phyloP scores from a whole-genome alignment of 306 rosid species.

The Luffa acutangula region DNA sequence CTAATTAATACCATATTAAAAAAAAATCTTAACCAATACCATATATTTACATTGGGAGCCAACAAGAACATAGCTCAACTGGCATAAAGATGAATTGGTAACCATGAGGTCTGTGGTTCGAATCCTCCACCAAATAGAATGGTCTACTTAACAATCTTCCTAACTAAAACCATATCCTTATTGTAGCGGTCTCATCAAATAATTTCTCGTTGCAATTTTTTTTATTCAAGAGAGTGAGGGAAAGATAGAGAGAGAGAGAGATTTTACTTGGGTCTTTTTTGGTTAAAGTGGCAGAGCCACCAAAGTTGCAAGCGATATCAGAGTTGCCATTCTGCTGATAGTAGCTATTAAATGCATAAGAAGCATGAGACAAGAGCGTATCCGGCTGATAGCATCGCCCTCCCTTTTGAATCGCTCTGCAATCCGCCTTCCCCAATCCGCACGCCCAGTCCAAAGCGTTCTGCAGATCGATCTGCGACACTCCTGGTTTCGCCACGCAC shows the following conservation, averaged over 20 bases:
- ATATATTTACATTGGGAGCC: too few species aligned
- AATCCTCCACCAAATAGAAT: too few species aligned
- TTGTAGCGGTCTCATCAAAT: too few species aligned
- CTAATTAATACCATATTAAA: too few species aligned
- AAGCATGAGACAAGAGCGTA: slow-evolving; percentile 81
- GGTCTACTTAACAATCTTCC: too few species aligned
- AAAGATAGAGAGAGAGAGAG: background rate
- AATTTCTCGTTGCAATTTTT: too few species aligned
- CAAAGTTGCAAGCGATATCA: slow-evolving; percentile 91
- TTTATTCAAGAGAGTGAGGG: too few species aligned
- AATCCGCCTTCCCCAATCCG: slow-evolving; percentile 68
- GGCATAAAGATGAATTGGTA: too few species aligned
- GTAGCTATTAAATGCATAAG: slow-evolving; percentile 72
- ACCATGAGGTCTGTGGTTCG: too few species aligned
- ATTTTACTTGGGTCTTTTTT: slow-evolving; percentile 53
- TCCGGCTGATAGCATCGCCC: slow-evolving; percentile 63
- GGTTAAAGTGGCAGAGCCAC: slow-evolving; percentile 69
- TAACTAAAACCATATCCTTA: too few species aligned
- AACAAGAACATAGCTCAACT: too few species aligned
- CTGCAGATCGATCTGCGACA: slow-evolving; percentile 66
- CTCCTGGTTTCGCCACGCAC: slow-evolving; percentile 85
- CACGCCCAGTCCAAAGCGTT: slow-evolving; percentile 97
- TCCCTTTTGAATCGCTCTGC: slow-evolving; percentile 49
- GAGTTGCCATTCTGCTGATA: slow-evolving; percentile 86
- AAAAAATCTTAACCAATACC: too few species aligned